Base-by-base conservation (phyloP, 179 eudicot genomes). In the Dionaea muscipula region DNA sequence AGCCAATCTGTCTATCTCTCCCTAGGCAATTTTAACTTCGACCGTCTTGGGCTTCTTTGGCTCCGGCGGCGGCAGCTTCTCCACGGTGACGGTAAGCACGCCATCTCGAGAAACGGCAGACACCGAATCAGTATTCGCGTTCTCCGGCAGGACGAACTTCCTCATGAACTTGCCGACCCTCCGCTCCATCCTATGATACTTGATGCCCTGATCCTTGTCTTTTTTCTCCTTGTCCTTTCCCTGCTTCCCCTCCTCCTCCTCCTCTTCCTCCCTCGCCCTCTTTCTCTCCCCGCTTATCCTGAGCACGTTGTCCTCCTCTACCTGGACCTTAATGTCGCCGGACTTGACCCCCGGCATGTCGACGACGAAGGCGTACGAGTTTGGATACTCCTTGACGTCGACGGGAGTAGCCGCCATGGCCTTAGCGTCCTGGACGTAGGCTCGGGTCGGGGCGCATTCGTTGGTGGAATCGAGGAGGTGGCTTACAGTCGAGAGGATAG, bases 121-220 rank as follows among this genome's bases (percentile, higher is more conserved):
- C 7, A 71, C 61, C 0, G 13, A 19, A 0, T 70, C 69, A 13
- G 61, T 37, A 13, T 75, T 40, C 0, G 73, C 79, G 47, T 75
- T 64, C 13, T 75, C 73, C 2, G 73, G 79, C 59, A 71, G 19
- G 14, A 24, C 44, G 41, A 67, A 75, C 65, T 71, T 71, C 65
- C 71, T 71, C 79, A 67, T 67, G 31, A 75, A 64, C 49, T 64
- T 75, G 0, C 76, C 76, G 0, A 64, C 60, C 62, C 73, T 63
- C 59, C 76, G 51, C 62, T 75, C 79, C 73, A 67, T 67, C 65
- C 61, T 71, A 39, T 70, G 40, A n/a, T 66, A 74, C 72, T 70
- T 74, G 2, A 36, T 56, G 0, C 63, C 76, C 0, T 63, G 63
- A 1, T 71, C 52, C 37, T 51, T 59, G 10, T 73, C 74, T 7